phyloP scores from a whole-genome alignment of 163 green algal genomes.

The Scenedesmus sp. region DNA sequence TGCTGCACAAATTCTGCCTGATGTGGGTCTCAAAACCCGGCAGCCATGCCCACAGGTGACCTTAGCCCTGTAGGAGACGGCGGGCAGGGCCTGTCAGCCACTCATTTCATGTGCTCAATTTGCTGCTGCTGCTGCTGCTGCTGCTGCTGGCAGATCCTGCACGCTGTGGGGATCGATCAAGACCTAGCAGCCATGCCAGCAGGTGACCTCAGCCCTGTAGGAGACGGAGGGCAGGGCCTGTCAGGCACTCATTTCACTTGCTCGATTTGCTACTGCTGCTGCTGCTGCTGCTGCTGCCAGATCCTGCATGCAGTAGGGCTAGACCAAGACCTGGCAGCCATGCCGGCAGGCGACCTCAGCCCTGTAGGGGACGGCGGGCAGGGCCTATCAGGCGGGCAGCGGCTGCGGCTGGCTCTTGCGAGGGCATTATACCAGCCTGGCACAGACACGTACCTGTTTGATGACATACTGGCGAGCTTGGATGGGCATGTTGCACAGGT shows the following conservation, averaged over 20 bases:
- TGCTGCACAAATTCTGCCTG: neutral
- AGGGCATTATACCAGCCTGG: slow-evolving; percentile 78
- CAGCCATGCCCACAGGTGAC: neutral
- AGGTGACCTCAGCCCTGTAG: slow-evolving; percentile 54
- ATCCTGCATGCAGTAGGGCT: slow-evolving; percentile 81
- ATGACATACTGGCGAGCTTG: slow-evolving; percentile 83
- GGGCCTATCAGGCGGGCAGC: slow-evolving; percentile 82
- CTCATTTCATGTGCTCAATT: neutral
- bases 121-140: neutral
- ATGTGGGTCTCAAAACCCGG: neutral
- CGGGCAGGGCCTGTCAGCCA: too few relatives aligned
- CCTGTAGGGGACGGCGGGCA: slow-evolving; percentile 67
- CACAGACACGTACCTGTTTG: slow-evolving; percentile 73
- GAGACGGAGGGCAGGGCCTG: neutral
- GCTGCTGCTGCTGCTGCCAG: slow-evolving; percentile 28
- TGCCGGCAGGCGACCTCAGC: slow-evolving; percentile 69
- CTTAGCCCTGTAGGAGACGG: neutral
- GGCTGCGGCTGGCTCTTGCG: slow-evolving; percentile 60
- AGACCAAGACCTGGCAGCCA: slow-evolving; percentile 68
- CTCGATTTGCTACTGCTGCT: neutral
- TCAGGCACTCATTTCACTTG: neutral
- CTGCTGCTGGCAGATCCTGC: slow-evolving; percentile 56
- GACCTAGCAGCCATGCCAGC: slow-evolving; percentile 70
- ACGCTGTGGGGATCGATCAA: slow-evolving; percentile 73
- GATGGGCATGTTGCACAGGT: slow-evolving; percentile 61